phyloP scores from a whole-genome alignment of 2,329 filamentous ascomycete genomes.

The Arthrobotrys megalospora region DNA sequence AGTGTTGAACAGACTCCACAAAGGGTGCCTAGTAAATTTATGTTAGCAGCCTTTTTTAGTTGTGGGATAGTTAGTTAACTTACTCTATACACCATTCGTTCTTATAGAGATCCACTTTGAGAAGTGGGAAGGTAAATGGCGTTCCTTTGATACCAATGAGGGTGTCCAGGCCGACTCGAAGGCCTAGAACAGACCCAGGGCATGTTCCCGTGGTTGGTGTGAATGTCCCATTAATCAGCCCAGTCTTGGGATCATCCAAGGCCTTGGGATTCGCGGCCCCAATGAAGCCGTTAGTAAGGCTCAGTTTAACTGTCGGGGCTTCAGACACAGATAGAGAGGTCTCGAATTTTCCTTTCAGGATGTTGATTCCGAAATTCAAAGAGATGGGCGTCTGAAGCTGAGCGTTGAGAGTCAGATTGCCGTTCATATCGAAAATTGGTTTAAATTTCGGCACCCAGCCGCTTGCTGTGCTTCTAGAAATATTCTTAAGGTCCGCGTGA shows the following conservation, averaged over 20 bases:
- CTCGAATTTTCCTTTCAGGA: constrained; percentile 49
- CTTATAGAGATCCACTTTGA: constrained; percentile 47
- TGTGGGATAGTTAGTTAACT: neutral
- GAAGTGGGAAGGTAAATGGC: constrained; percentile 28
- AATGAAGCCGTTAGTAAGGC: constrained; percentile 34
- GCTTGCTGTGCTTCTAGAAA: constrained; percentile 27
- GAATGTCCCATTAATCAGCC: constrained; percentile 40
- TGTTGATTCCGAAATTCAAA: constrained; percentile 59
- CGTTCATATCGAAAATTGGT: constrained; percentile 47
- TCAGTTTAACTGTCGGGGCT: constrained; percentile 41
- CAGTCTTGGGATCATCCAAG: constrained; percentile 15
- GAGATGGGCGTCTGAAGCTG: constrained; percentile 43
- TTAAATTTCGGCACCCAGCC: constrained; percentile 58
- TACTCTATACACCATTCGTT: constrained; percentile 58
- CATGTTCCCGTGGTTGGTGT: constrained; percentile 37
- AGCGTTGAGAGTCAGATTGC: constrained; percentile 51
- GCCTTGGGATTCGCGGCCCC: constrained; percentile 20
- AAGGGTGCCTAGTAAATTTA: constrained; percentile 23
- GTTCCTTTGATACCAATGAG: constrained; percentile 47
- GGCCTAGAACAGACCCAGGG: constrained; percentile 41
- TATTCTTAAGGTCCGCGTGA: constrained; percentile 45
- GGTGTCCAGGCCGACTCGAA: constrained; percentile 52
- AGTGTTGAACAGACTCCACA: constrained; percentile 26
- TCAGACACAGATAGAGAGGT: constrained; percentile 38
- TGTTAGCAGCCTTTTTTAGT: neutral